Evolutionary conservation across 495 filamentous ascomycete species (phyloP), one percentile per base, ranked within the genome.

Genomic region (Hypoxylon lenormandii): DNA sequence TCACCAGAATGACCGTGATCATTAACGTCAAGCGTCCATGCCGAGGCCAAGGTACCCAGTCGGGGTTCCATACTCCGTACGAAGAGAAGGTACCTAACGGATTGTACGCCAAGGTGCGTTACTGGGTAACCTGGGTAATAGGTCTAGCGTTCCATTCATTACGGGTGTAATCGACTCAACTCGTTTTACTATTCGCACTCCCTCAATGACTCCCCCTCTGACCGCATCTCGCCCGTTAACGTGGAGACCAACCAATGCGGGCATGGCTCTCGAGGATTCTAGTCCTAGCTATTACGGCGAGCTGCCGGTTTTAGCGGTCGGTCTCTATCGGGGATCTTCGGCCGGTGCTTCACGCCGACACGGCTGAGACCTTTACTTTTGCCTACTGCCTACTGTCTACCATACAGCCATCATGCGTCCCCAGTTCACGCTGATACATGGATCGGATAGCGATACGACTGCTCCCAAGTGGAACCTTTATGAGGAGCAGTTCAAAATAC

Each of bases 291-390:
- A 60, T 26, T 45, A 66, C 68, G 68, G 68, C 68, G 68, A 71
- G 68, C 68, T 71, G 67, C 67, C 67, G 67, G 67, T 65, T 70
- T 57, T 65, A 70, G 67, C 56, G 67, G 67, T 70, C 61, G 61
- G 67, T 66, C 67, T 62, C 67, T 59, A 52, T 66, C 68, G 68
- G 68, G 49, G 68, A 66, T 55, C 51, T 46, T 66, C 68, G 51
- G 59, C 68, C 68, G 61, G 62, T 30, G 52, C 18, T 48, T 58
- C 26, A 71, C 46, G 68, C 61, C 68, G 68, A 66, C 33, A 61
- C 68, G 61, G 68, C 68, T 61, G 47, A 60, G 66, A 69, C 59
- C 60, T 56, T 54, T 55, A 47, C 42, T 51, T 18, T 43, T 43
- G 40, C 40, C n/a, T 36, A 51, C 26, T 28, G 26, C 7, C 26